Conservation (phyloP, 1,284 basidiomycete genomes). For the Laetiporus sulphureus region DNA sequence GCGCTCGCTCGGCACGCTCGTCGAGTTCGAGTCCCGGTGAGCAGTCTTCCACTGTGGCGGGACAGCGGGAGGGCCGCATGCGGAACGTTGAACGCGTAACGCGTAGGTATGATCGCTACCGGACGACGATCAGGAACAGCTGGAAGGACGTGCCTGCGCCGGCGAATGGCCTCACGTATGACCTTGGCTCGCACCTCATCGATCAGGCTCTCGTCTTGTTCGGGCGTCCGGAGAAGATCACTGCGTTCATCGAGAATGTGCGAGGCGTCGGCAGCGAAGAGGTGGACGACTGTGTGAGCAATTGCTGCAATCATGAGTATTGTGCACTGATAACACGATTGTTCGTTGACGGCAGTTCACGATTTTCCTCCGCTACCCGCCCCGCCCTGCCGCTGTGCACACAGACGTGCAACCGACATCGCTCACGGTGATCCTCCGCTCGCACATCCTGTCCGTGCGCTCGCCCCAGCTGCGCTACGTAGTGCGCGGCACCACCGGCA, state of each 20-base stretch:
- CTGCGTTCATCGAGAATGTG: slow-evolving; percentile 64
- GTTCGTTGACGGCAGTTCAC: slow-evolving; percentile 62
- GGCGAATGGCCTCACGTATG: slow-evolving; percentile 51
- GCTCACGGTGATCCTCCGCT: slow-evolving; percentile 63
- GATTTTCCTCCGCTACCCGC: slow-evolving; percentile 56
- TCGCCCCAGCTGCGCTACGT: slow-evolving; percentile 63
- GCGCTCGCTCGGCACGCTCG: slow-evolving; percentile 51
- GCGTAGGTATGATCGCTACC: slow-evolving; percentile 71
- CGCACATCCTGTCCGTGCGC: slow-evolving; percentile 62
- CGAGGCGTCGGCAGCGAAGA: slow-evolving; percentile 55
- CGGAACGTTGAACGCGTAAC: neutral
- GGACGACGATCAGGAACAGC: slow-evolving; percentile 55
- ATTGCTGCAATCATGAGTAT: no score
- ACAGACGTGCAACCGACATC: slow-evolving; percentile 39
- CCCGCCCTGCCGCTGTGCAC: slow-evolving; percentile 10
- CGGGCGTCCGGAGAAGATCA: slow-evolving; percentile 65
- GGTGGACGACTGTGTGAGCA: slow-evolving; percentile 61
- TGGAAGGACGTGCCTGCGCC: slow-evolving; percentile 61
- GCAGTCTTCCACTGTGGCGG: slow-evolving; percentile 15
- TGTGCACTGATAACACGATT: no score
- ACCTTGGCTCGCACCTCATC: slow-evolving; percentile 67
- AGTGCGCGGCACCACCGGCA: slow-evolving; percentile 65
- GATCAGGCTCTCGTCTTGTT: slow-evolving; percentile 78
- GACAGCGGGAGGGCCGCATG: neutral
- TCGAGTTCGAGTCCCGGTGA: slow-evolving; percentile 73